Conservation (phyloP, 371 early-diverging fungal genomes). For the Phascolomyces articulosus region DNA sequence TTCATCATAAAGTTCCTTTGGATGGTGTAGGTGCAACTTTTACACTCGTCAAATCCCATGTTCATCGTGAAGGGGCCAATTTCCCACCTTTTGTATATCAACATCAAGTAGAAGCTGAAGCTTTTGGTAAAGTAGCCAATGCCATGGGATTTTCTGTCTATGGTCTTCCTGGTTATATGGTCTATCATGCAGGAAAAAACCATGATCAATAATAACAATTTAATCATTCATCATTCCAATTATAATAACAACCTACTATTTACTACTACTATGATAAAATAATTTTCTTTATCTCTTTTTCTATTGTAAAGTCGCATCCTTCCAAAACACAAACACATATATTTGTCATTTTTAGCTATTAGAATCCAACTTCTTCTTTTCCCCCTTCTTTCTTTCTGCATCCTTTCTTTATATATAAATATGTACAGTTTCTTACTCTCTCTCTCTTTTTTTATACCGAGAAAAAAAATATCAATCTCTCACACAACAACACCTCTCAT, state of each 20-base stretch:
- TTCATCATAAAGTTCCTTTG: constrained; percentile 44
- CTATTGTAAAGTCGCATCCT: constrained; percentile 3
- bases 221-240: too few species aligned
- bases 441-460: neutral
- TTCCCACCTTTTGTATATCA: constrained; percentile 58
- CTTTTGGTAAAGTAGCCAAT: constrained; percentile 64
- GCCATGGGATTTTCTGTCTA: constrained; percentile 53
- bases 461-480: neutral
- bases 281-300: neutral
- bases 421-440: neutral
- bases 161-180: constrained; percentile 50
- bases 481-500: too few species aligned
- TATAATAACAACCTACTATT: neutral
- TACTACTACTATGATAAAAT: neutral
- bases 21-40: constrained; percentile 65
- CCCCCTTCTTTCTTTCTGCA: neutral
- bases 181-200: constrained; percentile 32
- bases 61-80: constrained; percentile 61
- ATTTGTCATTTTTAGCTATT: constrained; percentile 6
- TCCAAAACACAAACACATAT: too few species aligned
- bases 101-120: constrained; percentile 70
- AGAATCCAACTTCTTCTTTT: neutral
- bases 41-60: constrained; percentile 54
- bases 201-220: neutral
- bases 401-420: neutral